Conservation (phyloP, 768 basidiomycete species). For the Leccinum subtestaceum region DNA sequence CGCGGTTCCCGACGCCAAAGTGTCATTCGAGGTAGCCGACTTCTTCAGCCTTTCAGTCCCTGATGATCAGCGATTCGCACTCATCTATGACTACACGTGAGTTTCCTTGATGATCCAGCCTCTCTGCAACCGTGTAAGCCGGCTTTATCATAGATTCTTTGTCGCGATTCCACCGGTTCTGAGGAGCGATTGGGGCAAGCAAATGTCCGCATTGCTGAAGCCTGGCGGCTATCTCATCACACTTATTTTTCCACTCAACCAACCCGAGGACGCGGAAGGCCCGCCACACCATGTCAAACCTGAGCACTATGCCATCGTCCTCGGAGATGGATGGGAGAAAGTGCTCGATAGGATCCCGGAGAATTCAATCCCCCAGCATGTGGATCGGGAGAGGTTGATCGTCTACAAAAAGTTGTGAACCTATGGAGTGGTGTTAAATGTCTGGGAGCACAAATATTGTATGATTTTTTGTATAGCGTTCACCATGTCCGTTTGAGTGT, state of each 20-base stretch:
- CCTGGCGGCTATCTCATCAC: constrained; percentile 64
- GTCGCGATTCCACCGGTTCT: constrained; percentile 60
- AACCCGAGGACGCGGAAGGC: constrained; percentile 44
- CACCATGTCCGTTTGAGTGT: too few relatives aligned
- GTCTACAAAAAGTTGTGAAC: constrained; percentile 30
- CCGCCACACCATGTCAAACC: constrained; percentile 63
- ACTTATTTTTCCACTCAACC: constrained; percentile 55
- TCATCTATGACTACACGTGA: constrained; percentile 21
- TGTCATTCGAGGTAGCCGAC: constrained; percentile 20
- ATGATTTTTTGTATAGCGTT: too few relatives aligned
- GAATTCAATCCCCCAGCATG: constrained; percentile 40
- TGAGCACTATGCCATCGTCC: constrained; percentile 51
- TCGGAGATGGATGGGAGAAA: constrained; percentile 51
- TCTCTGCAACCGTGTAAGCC: not conserved
- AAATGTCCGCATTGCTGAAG: constrained; percentile 55
- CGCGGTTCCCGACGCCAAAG: not conserved
- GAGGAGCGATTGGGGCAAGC: constrained; percentile 53
- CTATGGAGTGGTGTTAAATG: not conserved
- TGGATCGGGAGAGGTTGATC: constrained; percentile 49
- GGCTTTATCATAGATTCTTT: constrained; percentile 42
- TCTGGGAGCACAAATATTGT: too few relatives aligned
- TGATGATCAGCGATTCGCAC: constrained; percentile 10
- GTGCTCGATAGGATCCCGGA: constrained; percentile 52
- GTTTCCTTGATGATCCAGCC: not conserved
- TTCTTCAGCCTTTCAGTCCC: constrained; percentile 21